Evolutionary conservation across 352 stramenopile genomes (phyloP), one percentile per base, ranked within the genome.

Genomic region (Pythium inflatum): DNA sequence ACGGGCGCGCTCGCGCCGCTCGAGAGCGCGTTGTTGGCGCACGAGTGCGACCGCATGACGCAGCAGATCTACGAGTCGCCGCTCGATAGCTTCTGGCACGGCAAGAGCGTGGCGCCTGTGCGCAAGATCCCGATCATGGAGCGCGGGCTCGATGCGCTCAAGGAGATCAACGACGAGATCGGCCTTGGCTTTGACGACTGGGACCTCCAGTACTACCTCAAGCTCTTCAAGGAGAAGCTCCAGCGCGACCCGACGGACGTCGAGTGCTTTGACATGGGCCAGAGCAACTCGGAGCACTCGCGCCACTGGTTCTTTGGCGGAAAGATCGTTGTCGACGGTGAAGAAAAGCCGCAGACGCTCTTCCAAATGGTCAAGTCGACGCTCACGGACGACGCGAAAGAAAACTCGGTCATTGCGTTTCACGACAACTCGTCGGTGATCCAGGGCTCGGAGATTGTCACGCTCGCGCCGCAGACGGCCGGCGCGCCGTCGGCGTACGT

Each of bases 231-330:
- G 82, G 89, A 99, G 71, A 98, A 99, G 82, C 85, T 99, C 43
- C 79, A 88, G 40, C 90, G 98, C 38, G 91, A 99, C 80, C 98
- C 98, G 51, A 99, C 97, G 7, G 97, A 99, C 79, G 98, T 99
- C 51, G 98, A 99, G 86, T 99, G 97, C 74, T 99, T 99, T 76
- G 98, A 99, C 80, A 98, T 99, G 91, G 95, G 95, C 18, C 96
- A 99, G 80, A 95, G 82, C 62, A 99, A 99, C 88, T 99, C 95
- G 56, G 98, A 99, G 80, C 98, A 99, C 86, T 99, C 96, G 50
- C 94, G 98, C 53, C 98, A 99, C 75, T 99, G 98, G 97, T 99
- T 99, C 82, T 99, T 99, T 73, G 92, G 94, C 45, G 98, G 97
- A 56, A 99, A 99, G 76, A 99, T 99, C 81, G 91, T 99, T 11